Conservation (phyloP, 352 stramenopile species). For the Peronospora destructor region DNA sequence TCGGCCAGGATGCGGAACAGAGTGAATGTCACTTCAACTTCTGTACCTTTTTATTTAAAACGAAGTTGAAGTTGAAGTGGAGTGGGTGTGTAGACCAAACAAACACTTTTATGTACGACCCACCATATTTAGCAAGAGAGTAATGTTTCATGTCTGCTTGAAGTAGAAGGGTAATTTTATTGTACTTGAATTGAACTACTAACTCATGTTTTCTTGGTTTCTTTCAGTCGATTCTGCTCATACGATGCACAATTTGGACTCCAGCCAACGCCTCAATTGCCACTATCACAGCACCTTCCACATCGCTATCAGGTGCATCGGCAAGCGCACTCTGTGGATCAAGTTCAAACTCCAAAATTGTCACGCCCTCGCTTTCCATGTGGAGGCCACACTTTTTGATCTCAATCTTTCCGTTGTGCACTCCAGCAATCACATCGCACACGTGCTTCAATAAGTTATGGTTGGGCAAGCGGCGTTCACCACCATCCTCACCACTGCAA, state of each 20-base stretch:
- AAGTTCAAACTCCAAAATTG: slow-evolving; percentile 74
- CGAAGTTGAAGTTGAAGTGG: background rate
- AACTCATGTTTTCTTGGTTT: too few relatives aligned
- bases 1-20: slow-evolving; percentile 6
- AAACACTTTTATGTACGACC: background rate
- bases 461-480: slow-evolving; percentile 58
- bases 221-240: slow-evolving; percentile 22
- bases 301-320: slow-evolving; percentile 15
- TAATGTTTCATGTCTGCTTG: slow-evolving; percentile 12
- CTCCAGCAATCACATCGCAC: slow-evolving; percentile 64
- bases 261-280: slow-evolving; percentile 40
- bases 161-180: slow-evolving; percentile 21
- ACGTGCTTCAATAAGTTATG: slow-evolving; percentile 85
- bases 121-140: background rate
- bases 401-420: slow-evolving; percentile 55
- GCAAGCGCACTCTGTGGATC: slow-evolving; percentile 34
- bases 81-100: too few relatives aligned
- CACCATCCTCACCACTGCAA: slow-evolving; percentile 32
- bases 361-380: slow-evolving; percentile 57
- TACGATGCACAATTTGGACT: slow-evolving; percentile 38
- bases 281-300: slow-evolving; percentile 30
- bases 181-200: too few relatives aligned
- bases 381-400: slow-evolving; percentile 81
- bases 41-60: slow-evolving; percentile 2
- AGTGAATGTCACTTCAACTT: slow-evolving; percentile 22